Evolutionary conservation across 495 filamentous ascomycete genomes (phyloP).

Genomic region (Chaetomium fimeti): DNA sequence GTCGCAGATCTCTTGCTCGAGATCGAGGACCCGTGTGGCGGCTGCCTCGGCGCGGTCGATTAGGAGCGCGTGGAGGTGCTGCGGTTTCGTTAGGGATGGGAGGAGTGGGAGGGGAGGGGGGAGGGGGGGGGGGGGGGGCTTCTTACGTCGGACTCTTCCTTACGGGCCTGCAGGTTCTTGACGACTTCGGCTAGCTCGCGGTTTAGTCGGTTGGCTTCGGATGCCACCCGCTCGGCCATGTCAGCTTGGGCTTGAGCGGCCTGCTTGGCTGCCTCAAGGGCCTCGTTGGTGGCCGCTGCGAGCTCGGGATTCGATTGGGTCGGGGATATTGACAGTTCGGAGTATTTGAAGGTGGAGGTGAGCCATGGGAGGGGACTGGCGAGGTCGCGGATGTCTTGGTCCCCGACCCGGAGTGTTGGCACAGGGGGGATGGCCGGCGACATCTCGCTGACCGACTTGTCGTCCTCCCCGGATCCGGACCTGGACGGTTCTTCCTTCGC

Average conservation of each 20-base stretch:
- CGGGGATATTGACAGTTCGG: constrained; percentile 16
- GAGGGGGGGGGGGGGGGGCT: background rate
- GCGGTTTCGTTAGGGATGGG: background rate
- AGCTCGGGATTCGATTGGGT: constrained; percentile 17
- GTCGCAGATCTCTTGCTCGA: constrained; percentile 49
- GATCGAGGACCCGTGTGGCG: constrained; percentile 50
- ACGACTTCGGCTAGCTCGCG: constrained; percentile 41
- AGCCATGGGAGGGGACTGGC: constrained; percentile 15
- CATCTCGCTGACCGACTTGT: background rate
- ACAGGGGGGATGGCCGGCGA: background rate
- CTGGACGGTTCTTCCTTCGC: background rate
- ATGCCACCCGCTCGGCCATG: constrained; percentile 37
- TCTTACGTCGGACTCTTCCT: constrained; percentile 53
- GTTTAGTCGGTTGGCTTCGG: constrained; percentile 44
- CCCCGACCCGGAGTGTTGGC: background rate
- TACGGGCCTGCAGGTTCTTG: constrained; percentile 42
- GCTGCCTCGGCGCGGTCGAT: constrained; percentile 52
- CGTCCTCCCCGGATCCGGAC: background rate
- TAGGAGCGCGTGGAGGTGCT: constrained; percentile 56
- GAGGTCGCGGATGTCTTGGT: constrained; percentile 14
- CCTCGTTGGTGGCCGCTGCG: constrained; percentile 29
- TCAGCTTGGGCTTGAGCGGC: constrained; percentile 20
- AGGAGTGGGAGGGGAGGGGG: background rate
- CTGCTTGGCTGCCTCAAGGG: constrained; percentile 30
- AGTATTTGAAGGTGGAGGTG: constrained; percentile 9